A percentile compares a stretch with the other conserved stretches of the same genome.
Conservation (phyloP, 192 early-diverging fungal genomes). For the Entophlyctis helioformis region DNA sequence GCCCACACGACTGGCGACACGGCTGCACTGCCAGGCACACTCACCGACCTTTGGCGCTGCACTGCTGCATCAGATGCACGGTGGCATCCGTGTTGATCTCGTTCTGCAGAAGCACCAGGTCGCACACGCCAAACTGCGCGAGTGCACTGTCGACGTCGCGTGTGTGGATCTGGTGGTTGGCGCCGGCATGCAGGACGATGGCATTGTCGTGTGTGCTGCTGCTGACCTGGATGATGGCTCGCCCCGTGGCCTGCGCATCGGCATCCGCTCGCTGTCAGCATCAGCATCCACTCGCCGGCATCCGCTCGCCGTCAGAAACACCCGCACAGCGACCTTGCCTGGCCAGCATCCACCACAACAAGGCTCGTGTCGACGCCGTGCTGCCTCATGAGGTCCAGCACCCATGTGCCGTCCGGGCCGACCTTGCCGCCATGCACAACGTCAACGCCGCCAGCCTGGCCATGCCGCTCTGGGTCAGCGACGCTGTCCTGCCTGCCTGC, state of each 20-base stretch:
- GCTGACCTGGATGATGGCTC: constrained; percentile 79
- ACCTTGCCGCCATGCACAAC: constrained; percentile 69
- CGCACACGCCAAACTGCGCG: constrained; percentile 39
- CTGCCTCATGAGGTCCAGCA: constrained; percentile 49
- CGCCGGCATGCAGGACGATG: constrained; percentile 61
- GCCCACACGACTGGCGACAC: no score
- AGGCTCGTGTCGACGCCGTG: constrained; percentile 55
- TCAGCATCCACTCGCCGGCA: constrained; percentile 1
- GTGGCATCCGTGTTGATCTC: constrained; percentile 49
- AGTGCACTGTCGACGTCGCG: constrained; percentile 27
- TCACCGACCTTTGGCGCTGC: no score
- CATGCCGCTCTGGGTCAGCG: no score
- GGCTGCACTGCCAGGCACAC: no score
- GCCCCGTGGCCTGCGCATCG: constrained; percentile 61
- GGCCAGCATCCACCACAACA: constrained; percentile 35
- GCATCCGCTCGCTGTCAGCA: no score
- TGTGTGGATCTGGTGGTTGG: constrained; percentile 10
- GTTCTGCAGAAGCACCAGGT: constrained; percentile 81
- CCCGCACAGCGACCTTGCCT: not conserved
- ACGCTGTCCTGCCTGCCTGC: no score
- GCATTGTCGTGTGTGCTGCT: constrained; percentile 62
- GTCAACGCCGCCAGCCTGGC: constrained; percentile 41
- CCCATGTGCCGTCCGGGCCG: constrained; percentile 73
- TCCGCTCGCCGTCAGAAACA: not conserved
- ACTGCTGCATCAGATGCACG: constrained; percentile 4